Base-by-base conservation (phyloP, 2,329 filamentous ascomycete species). In the Alternaria panax region DNA sequence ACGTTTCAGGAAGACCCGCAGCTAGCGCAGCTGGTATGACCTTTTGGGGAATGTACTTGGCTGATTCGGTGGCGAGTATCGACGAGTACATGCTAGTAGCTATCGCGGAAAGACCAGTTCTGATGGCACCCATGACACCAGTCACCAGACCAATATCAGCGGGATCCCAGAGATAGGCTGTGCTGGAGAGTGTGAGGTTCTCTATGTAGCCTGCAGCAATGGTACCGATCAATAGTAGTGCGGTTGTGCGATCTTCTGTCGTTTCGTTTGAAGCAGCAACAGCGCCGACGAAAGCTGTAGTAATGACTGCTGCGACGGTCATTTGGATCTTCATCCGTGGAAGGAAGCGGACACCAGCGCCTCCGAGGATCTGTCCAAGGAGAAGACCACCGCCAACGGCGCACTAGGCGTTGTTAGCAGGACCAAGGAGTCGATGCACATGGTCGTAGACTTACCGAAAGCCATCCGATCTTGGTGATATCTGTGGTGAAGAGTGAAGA, bases 271-370 rank as follows among this genome's bases (percentile, higher is more conserved):
- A 70, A 11, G 69, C 53, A 6, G 71, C 68, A 45, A 72, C 34
- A 12, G 68, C 68, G n/a, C 62, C 70, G 40, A 74, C 64, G 51
- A 75, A 75, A 4, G 68, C 67, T 9, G 67, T 68, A 5, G 68
- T 66, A 22, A 73, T 46, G 24, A 64, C 59, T 2, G 64, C 43
- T n/a, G 72, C 66, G 32, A 74, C 67, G 1, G 68, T 70, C 66
- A 76, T 74, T 55, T 76, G 72, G 41, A 70, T 69, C 62, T 74
- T 74, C 63, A 73, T 73, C 9, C 66, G 63, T 4, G 73, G 72
- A 7, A 76, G 50, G 34, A 63, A 73, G 30, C 67, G 65, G n/a
- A 75, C 58, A 34, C 72, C 72, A 22, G 70, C 62, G 24, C 73
- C 73, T 47, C 71, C 72, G 11, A 71, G 59, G n/a, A 73, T 65